Evolutionary conservation across 164 flowering plant species (phyloP).

Genomic region (Amborella trichopoda): DNA sequence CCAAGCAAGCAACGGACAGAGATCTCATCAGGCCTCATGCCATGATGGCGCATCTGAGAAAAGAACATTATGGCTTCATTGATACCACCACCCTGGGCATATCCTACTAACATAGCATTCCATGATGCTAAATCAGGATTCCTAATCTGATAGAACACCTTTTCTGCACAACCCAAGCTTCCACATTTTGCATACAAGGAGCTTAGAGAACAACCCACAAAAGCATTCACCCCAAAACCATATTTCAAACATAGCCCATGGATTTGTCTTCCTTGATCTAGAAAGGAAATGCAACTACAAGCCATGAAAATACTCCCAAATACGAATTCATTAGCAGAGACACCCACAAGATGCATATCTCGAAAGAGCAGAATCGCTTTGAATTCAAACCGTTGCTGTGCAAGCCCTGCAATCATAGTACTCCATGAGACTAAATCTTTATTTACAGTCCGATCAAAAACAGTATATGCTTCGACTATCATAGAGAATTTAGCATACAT

Average conservation of each 20-base stretch:
- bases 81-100: constrained; percentile 26
- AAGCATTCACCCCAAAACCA: constrained; percentile 36
- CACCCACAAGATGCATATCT: constrained; percentile 32
- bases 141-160: constrained; percentile 36
- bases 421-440: constrained; percentile 69
- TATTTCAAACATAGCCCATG: constrained; percentile 52
- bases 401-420: constrained; percentile 51
- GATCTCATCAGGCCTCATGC: constrained; percentile 36
- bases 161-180: constrained; percentile 28
- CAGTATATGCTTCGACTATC: constrained; percentile 28
- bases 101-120: constrained; percentile 62
- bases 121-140: constrained; percentile 53
- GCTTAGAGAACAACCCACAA: constrained; percentile 54
- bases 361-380: constrained; percentile 40
- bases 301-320: constrained; percentile 65
- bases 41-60: constrained; percentile 31
- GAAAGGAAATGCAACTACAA: constrained; percentile 33
- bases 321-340: constrained; percentile 44
- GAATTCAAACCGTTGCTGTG: constrained; percentile 38
- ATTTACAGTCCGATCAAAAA: constrained; percentile 23
- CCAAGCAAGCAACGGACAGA: constrained; percentile 47
- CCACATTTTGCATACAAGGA: constrained; percentile 75
- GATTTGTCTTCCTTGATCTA: constrained; percentile 39
- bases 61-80: constrained; percentile 35
- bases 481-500: constrained; percentile 44